Evolutionary conservation across 2,329 filamentous ascomycete genomes (phyloP).

Genomic region (Colletotrichum australisinense): DNA sequence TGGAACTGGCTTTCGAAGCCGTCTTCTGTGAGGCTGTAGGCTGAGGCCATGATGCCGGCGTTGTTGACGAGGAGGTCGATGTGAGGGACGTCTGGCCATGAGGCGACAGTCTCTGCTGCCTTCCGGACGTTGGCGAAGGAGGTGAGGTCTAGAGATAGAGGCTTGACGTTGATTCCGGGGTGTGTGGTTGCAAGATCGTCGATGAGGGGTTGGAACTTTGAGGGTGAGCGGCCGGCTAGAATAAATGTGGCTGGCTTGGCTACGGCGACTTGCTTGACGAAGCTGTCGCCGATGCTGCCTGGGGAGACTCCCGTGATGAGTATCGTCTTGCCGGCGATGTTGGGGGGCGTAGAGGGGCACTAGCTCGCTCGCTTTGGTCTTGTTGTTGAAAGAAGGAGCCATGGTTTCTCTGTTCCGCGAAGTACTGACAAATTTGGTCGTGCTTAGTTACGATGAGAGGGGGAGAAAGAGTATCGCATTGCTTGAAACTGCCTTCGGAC

Average conservation of each 20-base stretch:
- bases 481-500: background rate
- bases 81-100: conserved; percentile 44
- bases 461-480: background rate
- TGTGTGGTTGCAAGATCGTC: conserved; percentile 46
- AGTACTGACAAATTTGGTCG: background rate
- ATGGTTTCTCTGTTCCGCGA: background rate
- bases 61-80: conserved; percentile 57
- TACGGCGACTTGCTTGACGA: conserved; percentile 48
- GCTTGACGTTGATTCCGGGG: conserved; percentile 48
- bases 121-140: conserved; percentile 51
- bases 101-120: conserved; percentile 50
- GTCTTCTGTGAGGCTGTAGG: conserved; percentile 45
- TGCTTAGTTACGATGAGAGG: background rate
- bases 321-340: conserved; percentile 50
- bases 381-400: conserved; percentile 8
- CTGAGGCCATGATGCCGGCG: conserved; percentile 54
- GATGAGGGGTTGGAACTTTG: conserved; percentile 52
- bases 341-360: conserved; percentile 42
- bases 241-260: conserved; percentile 55
- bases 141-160: conserved; percentile 51
- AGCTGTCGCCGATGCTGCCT: conserved; percentile 50
- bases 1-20: conserved; percentile 52
- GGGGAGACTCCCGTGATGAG: conserved; percentile 56
- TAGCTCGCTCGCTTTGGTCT: conserved; percentile 42
- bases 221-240: conserved; percentile 55